Base-by-base conservation (phyloP, 306 rosid species). In the Quercus suber region DNA sequence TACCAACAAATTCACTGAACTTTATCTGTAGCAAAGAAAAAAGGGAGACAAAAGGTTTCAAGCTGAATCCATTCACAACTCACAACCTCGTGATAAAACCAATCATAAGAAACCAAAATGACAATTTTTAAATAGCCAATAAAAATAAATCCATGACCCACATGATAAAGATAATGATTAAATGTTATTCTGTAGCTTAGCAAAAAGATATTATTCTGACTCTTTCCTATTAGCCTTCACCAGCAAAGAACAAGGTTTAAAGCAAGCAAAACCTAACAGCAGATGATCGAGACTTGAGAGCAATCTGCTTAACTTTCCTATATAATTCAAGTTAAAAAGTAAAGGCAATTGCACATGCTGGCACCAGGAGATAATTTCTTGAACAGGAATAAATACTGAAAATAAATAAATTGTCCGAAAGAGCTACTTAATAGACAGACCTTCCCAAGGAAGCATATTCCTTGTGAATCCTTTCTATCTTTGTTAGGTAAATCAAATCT, bases 371-470 rank as follows among this genome's bases (percentile, higher is more conserved):
- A 58, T 1, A 78, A 25, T 17, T 23, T 41, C 17, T 3, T 11
- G 19, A 27, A 71, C 11, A 2, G 25, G 13, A 37, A 21, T 23
- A 37, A 68, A 55, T 14, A n/a, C 72, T 1, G 3, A 55, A 58
- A 73, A 77, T 6, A 4, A 25, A 67, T 59, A 27, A 27, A 79
- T 51, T 55, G 30, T 27, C 14, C 7, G 49, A 31, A 52, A 45
- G 56, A 76, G 55, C 27, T 52, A n/a, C 75, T 20, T 18, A 60
- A 73, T 75, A 12, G 25, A 35, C 64, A 74, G 84, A 95, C 99
- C 99, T 95, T 92, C 73, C 99, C 99, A 64, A 95, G 90, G 89
- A 91, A 95, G 86, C 99, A 95, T 86, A 95, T 92, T 84, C 99
- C 99, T 86, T 95, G 99, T 21, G 99, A 95, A 85, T 95, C 99